Percentiles rank a stretch among this genome's conserved stretches.
Conservation (phyloP, 2,329 filamentous ascomycete genomes). For the Gliomastix tumulicola region DNA sequence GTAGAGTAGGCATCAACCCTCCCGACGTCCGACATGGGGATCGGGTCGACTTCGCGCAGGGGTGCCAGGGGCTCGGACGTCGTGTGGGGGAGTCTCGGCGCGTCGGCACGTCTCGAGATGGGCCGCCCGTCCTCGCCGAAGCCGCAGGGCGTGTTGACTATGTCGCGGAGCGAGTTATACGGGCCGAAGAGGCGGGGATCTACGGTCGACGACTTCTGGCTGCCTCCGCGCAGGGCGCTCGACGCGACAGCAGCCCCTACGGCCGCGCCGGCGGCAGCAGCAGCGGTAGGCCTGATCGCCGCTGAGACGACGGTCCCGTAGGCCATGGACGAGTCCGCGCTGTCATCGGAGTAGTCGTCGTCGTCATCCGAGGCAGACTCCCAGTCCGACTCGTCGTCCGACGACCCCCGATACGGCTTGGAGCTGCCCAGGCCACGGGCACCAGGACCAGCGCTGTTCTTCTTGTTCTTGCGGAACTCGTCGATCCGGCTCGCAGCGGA, state of each 20-base stretch:
- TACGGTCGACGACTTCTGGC: constrained; percentile 41
- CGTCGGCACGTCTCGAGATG: constrained; percentile 10
- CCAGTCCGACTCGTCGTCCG: constrained; percentile 46
- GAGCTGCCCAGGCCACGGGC: constrained; percentile 31
- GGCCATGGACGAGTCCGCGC: constrained; percentile 28
- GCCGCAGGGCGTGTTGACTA: constrained; percentile 47
- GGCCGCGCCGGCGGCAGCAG: constrained; percentile 20
- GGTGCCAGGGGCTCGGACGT: constrained; percentile 12
- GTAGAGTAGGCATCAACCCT: constrained; percentile 57
- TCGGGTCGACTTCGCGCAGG: constrained; percentile 59
- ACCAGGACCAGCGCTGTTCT: constrained; percentile 13
- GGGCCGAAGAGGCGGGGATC: constrained; percentile 54
- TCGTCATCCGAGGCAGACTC: constrained; percentile 48
- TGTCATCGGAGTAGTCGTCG: constrained; percentile 29
- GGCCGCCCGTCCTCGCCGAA: constrained; percentile 25
- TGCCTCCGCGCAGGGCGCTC: constrained; percentile 1
- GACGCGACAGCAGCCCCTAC: constrained; percentile 31
- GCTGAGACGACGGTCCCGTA: constrained; percentile 21
- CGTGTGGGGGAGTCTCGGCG: constrained; percentile 12
- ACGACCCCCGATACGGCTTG: constrained; percentile 26
- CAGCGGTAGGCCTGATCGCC: constrained; percentile 11
- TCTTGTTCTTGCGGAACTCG: constrained; percentile 30
- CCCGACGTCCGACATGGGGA: constrained; percentile 58
- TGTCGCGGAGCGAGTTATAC: constrained; percentile 51
- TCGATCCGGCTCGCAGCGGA: constrained; percentile 33